A percentile compares a stretch with the other conserved stretches of the same genome.
Conservation (phyloP, 768 basidiomycete species). For the Infundibulicybe gibba region DNA sequence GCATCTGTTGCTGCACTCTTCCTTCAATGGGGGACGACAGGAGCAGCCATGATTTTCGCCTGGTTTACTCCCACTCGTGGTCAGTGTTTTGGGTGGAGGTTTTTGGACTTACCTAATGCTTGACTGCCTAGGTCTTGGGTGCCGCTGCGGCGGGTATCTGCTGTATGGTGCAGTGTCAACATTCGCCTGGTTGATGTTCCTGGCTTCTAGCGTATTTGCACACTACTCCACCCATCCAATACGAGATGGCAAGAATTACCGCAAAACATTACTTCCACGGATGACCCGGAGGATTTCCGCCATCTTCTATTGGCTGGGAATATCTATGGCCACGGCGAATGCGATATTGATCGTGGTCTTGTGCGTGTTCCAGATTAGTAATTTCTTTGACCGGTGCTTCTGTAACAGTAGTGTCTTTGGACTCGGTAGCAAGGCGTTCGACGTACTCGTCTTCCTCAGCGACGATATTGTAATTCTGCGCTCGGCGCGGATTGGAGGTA, state of each 20-base stretch:
- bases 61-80: constrained; percentile 22
- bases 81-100: constrained; percentile 1
- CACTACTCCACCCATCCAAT: constrained; percentile 14
- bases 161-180: constrained; percentile 27
- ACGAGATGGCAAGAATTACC: too few relatives aligned
- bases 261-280: neutral
- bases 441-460: constrained; percentile 16
- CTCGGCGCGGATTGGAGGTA: constrained; percentile 32
- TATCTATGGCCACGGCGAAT: constrained; percentile 23
- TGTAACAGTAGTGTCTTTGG: constrained; percentile 31
- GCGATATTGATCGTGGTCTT: constrained; percentile 24
- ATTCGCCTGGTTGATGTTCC: constrained; percentile 24
- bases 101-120: neutral
- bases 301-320: constrained; percentile 23
- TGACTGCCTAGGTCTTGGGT: constrained; percentile 22
- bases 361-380: constrained; percentile 28
- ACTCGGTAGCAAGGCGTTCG: constrained; percentile 18
- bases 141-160: constrained; percentile 25
- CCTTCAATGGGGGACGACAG: constrained; percentile 26
- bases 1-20: constrained; percentile 16
- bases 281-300: constrained; percentile 18
- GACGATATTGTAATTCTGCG: constrained; percentile 21
- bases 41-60: constrained; percentile 18
- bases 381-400: constrained; percentile 29
- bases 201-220: constrained; percentile 24